Percentiles rank a stretch among this genome's conserved stretches.
phyloP scores from a whole-genome alignment of 345 rosid genomes.

The Gossypium sturtianum region DNA sequence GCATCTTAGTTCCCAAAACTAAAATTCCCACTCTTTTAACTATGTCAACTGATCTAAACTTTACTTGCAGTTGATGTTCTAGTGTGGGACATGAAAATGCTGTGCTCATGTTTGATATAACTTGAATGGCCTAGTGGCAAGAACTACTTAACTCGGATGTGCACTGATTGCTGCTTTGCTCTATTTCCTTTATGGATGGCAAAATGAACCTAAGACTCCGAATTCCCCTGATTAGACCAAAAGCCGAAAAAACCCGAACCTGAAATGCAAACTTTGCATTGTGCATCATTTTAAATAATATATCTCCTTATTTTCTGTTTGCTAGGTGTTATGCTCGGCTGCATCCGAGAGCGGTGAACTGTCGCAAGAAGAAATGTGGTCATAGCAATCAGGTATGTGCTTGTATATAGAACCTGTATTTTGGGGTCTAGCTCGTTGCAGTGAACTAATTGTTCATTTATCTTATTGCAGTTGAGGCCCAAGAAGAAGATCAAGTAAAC shows the following conservation, averaged over 20 bases:
- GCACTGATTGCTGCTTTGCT: too few relatives aligned
- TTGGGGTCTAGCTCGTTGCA: background rate
- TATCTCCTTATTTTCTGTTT: background rate
- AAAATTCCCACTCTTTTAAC: slow-evolving; percentile 17
- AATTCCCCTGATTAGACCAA: background rate
- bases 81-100: slow-evolving; percentile 34
- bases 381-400: slow-evolving; percentile 87
- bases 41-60: slow-evolving; percentile 22
- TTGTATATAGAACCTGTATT: background rate
- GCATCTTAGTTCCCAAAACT: slow-evolving; percentile 25
- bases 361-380: slow-evolving; percentile 98
- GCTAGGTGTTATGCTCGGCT: background rate
- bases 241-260: background rate
- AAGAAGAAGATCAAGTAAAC: slow-evolving; percentile 85
- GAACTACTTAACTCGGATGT: too few relatives aligned
- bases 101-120: background rate
- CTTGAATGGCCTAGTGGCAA: too few relatives aligned
- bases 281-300: background rate
- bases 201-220: background rate
- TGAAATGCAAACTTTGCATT: background rate
- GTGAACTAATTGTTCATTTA: background rate
- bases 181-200: too few relatives aligned
- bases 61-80: slow-evolving; percentile 57
- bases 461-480: slow-evolving; percentile 82
- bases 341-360: slow-evolving; percentile 95